Conservation (phyloP, 2,329 filamentous ascomycete genomes). For the Ascochyta fabae region DNA sequence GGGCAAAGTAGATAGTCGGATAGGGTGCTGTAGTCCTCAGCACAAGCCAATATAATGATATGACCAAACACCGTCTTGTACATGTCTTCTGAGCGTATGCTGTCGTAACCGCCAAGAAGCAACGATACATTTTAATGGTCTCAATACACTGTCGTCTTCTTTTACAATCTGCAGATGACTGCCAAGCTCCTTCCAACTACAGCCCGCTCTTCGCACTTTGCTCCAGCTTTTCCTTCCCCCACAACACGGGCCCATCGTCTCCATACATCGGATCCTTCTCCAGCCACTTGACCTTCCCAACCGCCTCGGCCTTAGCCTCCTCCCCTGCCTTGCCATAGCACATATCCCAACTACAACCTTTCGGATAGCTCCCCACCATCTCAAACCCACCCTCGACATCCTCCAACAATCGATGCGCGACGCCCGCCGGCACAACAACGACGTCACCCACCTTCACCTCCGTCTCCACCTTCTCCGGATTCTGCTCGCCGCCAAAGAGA, state of each 20-base stretch:
- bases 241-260: conserved; percentile 33
- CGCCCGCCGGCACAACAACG: conserved; percentile 69
- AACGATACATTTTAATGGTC: too few relatives aligned
- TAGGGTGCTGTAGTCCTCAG: neutral
- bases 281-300: conserved; percentile 63
- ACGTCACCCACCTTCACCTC: conserved; percentile 66
- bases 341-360: conserved; percentile 69
- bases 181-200: neutral
- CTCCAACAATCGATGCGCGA: conserved; percentile 67
- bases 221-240: conserved; percentile 29
- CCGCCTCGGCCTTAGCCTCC: conserved; percentile 58
- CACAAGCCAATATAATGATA: conserved; percentile 1
- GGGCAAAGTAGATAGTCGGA: neutral
- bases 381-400: conserved; percentile 64
- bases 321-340: conserved; percentile 67
- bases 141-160: too few relatives aligned
- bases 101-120: neutral
- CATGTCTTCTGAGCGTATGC: neutral
- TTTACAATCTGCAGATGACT: too few relatives aligned
- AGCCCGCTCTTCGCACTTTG: neutral
- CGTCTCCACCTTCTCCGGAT: conserved; percentile 63
- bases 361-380: conserved; percentile 73
- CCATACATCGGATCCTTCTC: conserved; percentile 61
- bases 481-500: conserved; percentile 71
- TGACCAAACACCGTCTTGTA: neutral